Base-by-base conservation (phyloP, 345 rosid species). In the Syzygium aqueum region DNA sequence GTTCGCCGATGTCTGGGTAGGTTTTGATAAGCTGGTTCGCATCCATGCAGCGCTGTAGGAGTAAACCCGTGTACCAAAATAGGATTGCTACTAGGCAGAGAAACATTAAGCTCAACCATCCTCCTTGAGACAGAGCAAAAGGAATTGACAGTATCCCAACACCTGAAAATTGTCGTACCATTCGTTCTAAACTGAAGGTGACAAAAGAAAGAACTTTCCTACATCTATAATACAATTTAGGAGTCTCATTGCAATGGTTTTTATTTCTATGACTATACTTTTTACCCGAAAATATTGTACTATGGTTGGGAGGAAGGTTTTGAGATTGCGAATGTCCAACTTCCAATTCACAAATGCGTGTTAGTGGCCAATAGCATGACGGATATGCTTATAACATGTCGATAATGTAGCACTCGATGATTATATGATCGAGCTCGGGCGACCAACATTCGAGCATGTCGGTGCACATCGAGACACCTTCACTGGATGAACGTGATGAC, bases 81-180 rank as follows among this genome's bases (percentile, higher is more conserved):
- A 94, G 57, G 30, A 88, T 17, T 13, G 97, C 96, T 17, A 93
- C 93, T 9, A 92, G 53, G 87, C 93, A 85, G n/a, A 95, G 92
- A 37, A 93, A 87, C 25, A 87, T 53, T 16, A 95, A 65, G 91
- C 94, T 92, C 84, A 93, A 53, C 97, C 97, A 94, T 30, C 96
- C 97, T 61, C 95, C 96, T 87, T 88, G 91, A 85, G 96, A 91
- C 57, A 95, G 92, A 52, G 97, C 97, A 85, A 84, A 95, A 14
- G 97, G 95, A 56, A 94, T 91, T 50, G 96, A 94, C 23, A 95
- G 90, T 56, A 94, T 92, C 56, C 95, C 96, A 11, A 95, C 93
- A 5, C 97, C 96, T 94, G 92, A 22, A 83, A 67, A 19, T 67
- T 17, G 25, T 12, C 1, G 80, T 19, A 33, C 80, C 46, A 4